Percentiles rank a stretch among this genome's conserved stretches.
phyloP scores from a whole-genome alignment of 768 basidiomycete genomes.

The Pulveroboletus frians region DNA sequence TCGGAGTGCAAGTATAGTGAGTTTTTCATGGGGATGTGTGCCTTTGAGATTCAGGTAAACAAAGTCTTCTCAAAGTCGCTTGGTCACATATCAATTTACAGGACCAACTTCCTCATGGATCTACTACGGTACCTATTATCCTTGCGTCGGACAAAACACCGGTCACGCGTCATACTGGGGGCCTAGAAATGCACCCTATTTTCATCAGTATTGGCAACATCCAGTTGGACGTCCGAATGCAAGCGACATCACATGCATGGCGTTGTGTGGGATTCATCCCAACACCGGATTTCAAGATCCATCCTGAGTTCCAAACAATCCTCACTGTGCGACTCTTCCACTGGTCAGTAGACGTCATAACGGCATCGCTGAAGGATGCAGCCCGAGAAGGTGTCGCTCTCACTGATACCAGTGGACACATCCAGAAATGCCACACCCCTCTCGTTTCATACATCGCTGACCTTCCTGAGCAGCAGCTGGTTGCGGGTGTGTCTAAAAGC shows the following conservation, averaged over 20 bases:
- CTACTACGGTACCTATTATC: too few species aligned
- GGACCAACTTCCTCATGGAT: neutral
- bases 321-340: neutral
- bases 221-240: too few species aligned
- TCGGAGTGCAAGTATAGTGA: slow-evolving; percentile 15
- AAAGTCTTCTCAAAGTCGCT: neutral
- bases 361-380: neutral
- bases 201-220: too few species aligned
- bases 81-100: neutral
- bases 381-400: neutral
- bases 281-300: too few species aligned
- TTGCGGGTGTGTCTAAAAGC: slow-evolving; percentile 3
- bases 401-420: slow-evolving; percentile 20
- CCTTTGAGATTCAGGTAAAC: slow-evolving; percentile 21
- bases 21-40: slow-evolving; percentile 17
- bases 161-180: too few species aligned
- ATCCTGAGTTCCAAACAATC: too few species aligned
- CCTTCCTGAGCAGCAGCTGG: neutral
- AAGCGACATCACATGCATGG: too few species aligned
- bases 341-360: neutral
- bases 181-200: too few species aligned
- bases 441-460: slow-evolving; percentile 15
- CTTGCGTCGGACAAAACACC: too few species aligned
- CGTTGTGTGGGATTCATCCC: too few species aligned
- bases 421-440: slow-evolving; percentile 5